Base-by-base conservation (phyloP, 495 filamentous ascomycete species). In the Penicillium lagena region DNA sequence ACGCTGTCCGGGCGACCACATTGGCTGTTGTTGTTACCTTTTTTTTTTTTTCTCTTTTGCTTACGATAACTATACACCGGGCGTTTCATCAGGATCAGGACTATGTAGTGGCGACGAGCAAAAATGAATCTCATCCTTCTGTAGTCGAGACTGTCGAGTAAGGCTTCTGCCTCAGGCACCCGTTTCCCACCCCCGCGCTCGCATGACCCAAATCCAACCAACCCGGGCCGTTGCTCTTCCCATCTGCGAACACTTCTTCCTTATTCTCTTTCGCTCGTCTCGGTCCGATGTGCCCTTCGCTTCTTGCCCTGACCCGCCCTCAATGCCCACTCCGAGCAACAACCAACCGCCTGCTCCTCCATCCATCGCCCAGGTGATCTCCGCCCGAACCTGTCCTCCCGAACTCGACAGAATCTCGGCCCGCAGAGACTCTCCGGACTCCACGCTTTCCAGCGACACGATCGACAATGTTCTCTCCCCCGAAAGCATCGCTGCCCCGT, bases 301-400 rank as follows among this genome's bases (percentile, higher is more conserved):
- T 29, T 59, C 52, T 50, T 55, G 50, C 47, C 44, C 50, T 71
- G 49, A 69, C 57, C 50, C 54, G 64, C 55, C 48, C 60, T 68
- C 68, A 64, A 83, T 82, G 78, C 79, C 79, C 52, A 83, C 79
- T 43, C 77, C 75, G 46, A 73, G 70, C 64, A 63, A 75, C 61
- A 70, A 67, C 60, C 22, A 22, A 22, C 22, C 22, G 22, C 2
- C 22, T 22, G 22, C 22, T 22, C 22, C 22, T 22, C 66, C 68
- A 47, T 71, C 73, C 57, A 75, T 69, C 64, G 61, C 50, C 59
- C 68, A 62, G 42, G 75, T 73, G 51, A 62, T 70, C 48, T 67
- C 68, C 42, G 59, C 62, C 47, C 79, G 75, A 58, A 63, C 76
- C 47, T 83, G 79, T 65, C 80, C 79, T 29, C 78, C 79, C 15